A percentile compares a stretch with the other conserved stretches of the same genome.
Conservation (phyloP, 1,139 yeast genomes). For the Neolecta irregularis region DNA sequence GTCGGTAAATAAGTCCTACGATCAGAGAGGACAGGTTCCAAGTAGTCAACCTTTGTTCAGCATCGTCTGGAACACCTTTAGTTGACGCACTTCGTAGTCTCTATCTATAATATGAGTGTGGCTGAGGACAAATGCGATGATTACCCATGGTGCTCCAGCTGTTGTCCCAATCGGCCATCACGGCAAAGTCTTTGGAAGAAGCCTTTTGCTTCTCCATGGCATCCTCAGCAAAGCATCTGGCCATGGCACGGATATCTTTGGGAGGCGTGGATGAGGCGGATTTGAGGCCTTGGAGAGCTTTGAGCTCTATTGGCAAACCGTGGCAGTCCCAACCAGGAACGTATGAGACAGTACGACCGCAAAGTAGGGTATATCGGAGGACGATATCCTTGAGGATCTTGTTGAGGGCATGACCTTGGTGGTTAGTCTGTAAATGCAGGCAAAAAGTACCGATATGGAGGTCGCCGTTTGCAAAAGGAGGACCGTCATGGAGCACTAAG, state of each 20-base stretch:
- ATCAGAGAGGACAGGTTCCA: background rate
- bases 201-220: conserved; percentile 49
- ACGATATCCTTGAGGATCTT: conserved; percentile 78
- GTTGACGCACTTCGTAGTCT: conserved; percentile 57
- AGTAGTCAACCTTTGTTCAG: conserved; percentile 32
- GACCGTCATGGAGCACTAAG: conserved; percentile 88
- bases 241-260: conserved; percentile 44
- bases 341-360: conserved; percentile 49
- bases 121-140: background rate
- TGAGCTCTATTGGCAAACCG: conserved; percentile 88
- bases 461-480: conserved; percentile 95
- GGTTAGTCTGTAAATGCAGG: background rate
- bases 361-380: conserved; percentile 50
- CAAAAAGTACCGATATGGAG: conserved; percentile 44
- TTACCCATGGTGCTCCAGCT: conserved; percentile 53
- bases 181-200: conserved; percentile 54
- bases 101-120: conserved; percentile 23
- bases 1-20: conserved; percentile 49
- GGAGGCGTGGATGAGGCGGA: conserved; percentile 25
- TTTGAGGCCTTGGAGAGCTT: conserved; percentile 38
- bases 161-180: conserved; percentile 66
- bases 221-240: conserved; percentile 48
- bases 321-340: conserved; percentile 98
- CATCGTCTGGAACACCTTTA: conserved; percentile 51
- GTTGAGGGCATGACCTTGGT: conserved; percentile 63